Base-by-base conservation (phyloP, 495 filamentous ascomycete species). In the Aspergillus affinis region DNA sequence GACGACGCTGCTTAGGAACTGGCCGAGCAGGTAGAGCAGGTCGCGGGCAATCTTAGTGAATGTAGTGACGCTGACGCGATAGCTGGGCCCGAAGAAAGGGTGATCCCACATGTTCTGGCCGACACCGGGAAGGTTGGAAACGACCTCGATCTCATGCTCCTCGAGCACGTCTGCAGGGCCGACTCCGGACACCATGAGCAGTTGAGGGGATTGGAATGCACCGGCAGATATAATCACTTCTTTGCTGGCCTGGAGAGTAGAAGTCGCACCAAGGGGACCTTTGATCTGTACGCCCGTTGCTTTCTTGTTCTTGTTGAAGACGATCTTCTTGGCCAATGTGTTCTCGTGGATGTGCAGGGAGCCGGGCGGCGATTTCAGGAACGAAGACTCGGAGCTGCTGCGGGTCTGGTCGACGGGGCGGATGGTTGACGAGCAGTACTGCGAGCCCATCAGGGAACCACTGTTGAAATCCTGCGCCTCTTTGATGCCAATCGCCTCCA, bases 391-490 rank as follows among this genome's bases (percentile, higher is more conserved):
- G 0, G 74, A 75, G 41, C 71, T 78, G 55, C 71, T 72, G 47
- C 80, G 68, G n/a, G 64, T 63, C 58, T 76, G 62, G 18, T 60
- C 63, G 0, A 47, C 48, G 0, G 74, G 71, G n/a, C 68, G 48
- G 29, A 81, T 77, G 3, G 80, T 82, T 19, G 65, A 69, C 0
- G 72, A 48, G 36, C 65, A 72, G 57, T 75, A 82, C 27, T 75
- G 70, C 1, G 59, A 51, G 6, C 80, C 81, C 36, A 73, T 61
- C 8, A 84, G 58, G 0, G 59, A 61, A 26, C 81, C 81, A 27
- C 60, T 66, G 51, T 72, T 78, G 61, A 82, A 81, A 41, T 75
- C 81, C 1, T 62, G 2, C 0, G 59, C 54, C 21, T 68, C 55
- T 3, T 57, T 48, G 36, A 81, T 70, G 3, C 78, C 81, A 29